Evolutionary conservation across 768 basidiomycete genomes (phyloP), one percentile per base, ranked within the genome.

Genomic region (Suillus discolor): DNA sequence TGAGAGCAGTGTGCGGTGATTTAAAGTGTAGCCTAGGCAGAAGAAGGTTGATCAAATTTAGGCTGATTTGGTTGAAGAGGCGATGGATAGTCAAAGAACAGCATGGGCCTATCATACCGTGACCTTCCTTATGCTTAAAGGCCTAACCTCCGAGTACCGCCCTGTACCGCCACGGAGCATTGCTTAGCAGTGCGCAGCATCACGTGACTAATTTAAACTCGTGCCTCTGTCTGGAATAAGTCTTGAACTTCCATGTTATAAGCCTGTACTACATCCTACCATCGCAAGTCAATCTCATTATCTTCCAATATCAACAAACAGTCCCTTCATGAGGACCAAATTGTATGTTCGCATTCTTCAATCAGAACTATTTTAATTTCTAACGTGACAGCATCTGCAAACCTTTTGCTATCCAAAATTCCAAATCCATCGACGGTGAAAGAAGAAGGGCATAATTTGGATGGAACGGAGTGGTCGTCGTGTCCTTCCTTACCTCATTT

Each of bases 341-440:
- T 31, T 99, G 49, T 97, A 97, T 73, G 94, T 93, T 0, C 93
- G 93, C 7, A 83, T 99, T n/a, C 84, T 95, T 51, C 23, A 3
- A 25, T 25, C 16, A 25, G 25, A 16, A 25, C 49, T 7, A 51
- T 23, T 25, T 1, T 25, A 51, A 47, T 11, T 49, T 66, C 31
- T 69, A 44, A 31, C 6, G 31, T n/a, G 20, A 68, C 65, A 95
- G 93, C 83, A 92, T 47, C 93, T 93, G 3, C 94, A 95, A 85
- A 83, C 84, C 28, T 31, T 83, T 96, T 45, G 90, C 89, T 9
- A 81, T 95, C 6, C 89, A n/a, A n/a, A n/a, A n/a, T n/a, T n/a
- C n/a, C n/a, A 93, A 75, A 78, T 95, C 62, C 51, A 72, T 71
- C 28, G 60, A 60, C 54, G 34, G 60, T 11, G 49, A 71, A 20